Percentiles rank a stretch among this genome's conserved stretches.
These are phyloP conservation scores for Imleria badia DNA, from an alignment of 768 basidiomycete genomes.

Conservation along the genomic window DNA sequence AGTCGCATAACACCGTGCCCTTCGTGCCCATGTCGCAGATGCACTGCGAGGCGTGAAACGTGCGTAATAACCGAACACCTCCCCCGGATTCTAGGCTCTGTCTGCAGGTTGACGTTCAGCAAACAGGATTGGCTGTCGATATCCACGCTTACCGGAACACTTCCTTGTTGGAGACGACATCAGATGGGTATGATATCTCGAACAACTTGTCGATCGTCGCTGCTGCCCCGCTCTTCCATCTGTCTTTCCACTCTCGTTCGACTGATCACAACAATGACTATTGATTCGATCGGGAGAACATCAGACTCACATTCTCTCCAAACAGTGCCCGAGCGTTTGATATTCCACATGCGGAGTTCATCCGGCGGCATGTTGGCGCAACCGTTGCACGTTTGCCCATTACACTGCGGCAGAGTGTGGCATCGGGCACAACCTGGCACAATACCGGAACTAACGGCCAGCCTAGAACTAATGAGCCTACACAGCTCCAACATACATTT, in stretches of 20 bases:
- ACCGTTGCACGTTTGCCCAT: slow-evolving; percentile 46
- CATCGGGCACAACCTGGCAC: slow-evolving; percentile 53
- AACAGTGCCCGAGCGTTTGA: slow-evolving; percentile 43
- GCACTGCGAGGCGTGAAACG: slow-evolving; percentile 64
- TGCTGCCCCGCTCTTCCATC: slow-evolving; percentile 30
- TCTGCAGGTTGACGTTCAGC: slow-evolving; percentile 11
- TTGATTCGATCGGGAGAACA: slow-evolving; percentile 17
- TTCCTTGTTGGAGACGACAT: slow-evolving; percentile 40
- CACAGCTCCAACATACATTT: slow-evolving; percentile 1
- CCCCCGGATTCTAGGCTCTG: slow-evolving; percentile 36
- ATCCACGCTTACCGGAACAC: slow-evolving; percentile 42
- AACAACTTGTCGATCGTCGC: slow-evolving; percentile 57
- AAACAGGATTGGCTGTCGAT: not conserved
- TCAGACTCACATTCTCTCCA: slow-evolving; percentile 52
- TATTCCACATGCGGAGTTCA: slow-evolving; percentile 47
- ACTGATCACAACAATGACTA: slow-evolving; percentile 41
- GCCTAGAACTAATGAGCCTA: slow-evolving; percentile 34
- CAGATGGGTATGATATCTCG: slow-evolving; percentile 41
- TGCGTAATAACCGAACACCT: slow-evolving; percentile 48
- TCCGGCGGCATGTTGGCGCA: slow-evolving; percentile 48
- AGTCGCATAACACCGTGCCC: slow-evolving; percentile 49
- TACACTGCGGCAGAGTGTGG: slow-evolving; percentile 44
- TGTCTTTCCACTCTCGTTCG: slow-evolving; percentile 50
- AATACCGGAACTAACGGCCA: slow-evolving; percentile 50
- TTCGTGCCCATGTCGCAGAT: slow-evolving; percentile 67